These are phyloP conservation scores for Jacaranda copaia DNA, from an alignment of 257 asterid species.

Conservation along the genomic window DNA sequence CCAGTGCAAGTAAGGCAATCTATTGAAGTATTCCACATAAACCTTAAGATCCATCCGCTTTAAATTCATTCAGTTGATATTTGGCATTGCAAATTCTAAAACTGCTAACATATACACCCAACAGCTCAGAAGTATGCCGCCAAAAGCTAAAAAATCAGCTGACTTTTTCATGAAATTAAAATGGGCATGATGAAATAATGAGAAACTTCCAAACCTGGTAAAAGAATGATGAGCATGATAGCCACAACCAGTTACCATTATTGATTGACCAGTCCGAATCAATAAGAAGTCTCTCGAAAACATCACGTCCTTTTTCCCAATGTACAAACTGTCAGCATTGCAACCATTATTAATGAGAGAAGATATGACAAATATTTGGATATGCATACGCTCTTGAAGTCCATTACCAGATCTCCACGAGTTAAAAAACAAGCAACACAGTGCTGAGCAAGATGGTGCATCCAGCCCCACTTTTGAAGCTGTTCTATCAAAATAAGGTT, in stretches of 20 bases:
- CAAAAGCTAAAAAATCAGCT: constrained; percentile 18
- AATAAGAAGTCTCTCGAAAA: constrained; percentile 90
- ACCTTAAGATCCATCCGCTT: background rate
- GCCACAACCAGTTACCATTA: constrained; percentile 97
- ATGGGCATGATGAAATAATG: constrained; percentile 17
- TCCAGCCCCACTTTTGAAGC: constrained; percentile 97
- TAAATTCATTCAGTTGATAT: no score
- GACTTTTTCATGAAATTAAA: constrained; percentile 15
- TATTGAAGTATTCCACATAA: background rate
- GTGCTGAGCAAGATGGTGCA: constrained; percentile 98
- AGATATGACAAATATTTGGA: background rate
- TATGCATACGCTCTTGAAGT: constrained; percentile 18
- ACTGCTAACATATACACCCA: constrained; percentile 11
- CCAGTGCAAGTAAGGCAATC: background rate
- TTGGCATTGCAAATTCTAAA: background rate
- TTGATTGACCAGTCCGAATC: constrained; percentile 98
- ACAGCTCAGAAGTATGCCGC: background rate
- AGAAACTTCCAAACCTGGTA: constrained; percentile 69
- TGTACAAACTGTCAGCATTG: constrained; percentile 69
- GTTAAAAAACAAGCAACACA: constrained; percentile 95
- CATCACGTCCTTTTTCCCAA: constrained; percentile 97
- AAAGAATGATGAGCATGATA: constrained; percentile 95
- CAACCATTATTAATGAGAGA: constrained; percentile 32
- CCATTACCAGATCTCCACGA: constrained; percentile 92
- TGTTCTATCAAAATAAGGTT: constrained; percentile 41